Evolutionary conservation across 1,284 basidiomycete species (phyloP), one percentile per base, ranked within the genome.

Genomic region (Peniophora sp.): DNA sequence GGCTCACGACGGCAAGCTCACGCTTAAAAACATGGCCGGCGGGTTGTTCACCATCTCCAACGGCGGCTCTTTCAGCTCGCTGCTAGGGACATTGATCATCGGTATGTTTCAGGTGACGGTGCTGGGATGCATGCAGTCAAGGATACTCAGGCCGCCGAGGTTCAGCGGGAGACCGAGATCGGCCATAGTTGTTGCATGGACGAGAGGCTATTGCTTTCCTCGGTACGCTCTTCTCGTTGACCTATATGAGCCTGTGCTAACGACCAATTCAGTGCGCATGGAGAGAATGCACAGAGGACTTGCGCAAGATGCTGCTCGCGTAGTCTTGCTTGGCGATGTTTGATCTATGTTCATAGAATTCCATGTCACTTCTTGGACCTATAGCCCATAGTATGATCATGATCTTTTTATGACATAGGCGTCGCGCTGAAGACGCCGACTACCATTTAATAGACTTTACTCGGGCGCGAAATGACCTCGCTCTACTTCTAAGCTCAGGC

Each of bases 41-140:
- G 95, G 96, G 49, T 88, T 92, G 20, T 98, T 99, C 78, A 99
- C 96, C 61, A 98, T 99, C 89, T 98, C 96, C 50, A 99, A 99
- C 68, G 97, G 97, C 48, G 97, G 96, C 62, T 96, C 99, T 65
- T 99, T 99, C 63, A 96, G 96, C 52, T 97, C 93, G 50, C 75
- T 98, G 47, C 97, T 89, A 65, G 96, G 96, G 49, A 99, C 96
- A 36, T 95, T 96, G 48, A 95, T 94, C 67, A 95, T 99, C 73
- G 99, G 98, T 77, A 74, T 96, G 52, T 96, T 95, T 19, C 96
- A 98, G 68, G 75, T 92, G 43, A 96, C 94, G 52, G 95, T 98
- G 20, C 79, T 98, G 52, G 87, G 80, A 98, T 98, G 93, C 96
- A 99, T 73, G 65, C 93, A 22, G 94, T 97, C 78, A 97, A 96